Evolutionary conservation across 345 rosid genomes (phyloP).

Genomic region (Hibiscus mutabilis): DNA sequence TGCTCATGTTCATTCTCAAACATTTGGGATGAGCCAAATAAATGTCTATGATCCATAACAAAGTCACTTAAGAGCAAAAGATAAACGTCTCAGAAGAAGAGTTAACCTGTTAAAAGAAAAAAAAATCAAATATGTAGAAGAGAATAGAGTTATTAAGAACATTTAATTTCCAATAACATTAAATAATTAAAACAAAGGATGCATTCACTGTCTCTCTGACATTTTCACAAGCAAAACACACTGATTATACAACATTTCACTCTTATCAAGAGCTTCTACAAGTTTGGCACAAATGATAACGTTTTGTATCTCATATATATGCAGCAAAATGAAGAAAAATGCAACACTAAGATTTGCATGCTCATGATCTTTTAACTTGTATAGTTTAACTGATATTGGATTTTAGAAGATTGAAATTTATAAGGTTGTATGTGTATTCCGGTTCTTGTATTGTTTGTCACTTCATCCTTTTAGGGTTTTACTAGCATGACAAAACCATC

Average conservation of each 20-base stretch:
- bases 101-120: slow-evolving; percentile 39
- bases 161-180: background rate
- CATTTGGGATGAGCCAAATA: slow-evolving; percentile 41
- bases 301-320: background rate
- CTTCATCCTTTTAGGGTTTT: background rate
- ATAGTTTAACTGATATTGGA: background rate
- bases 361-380: too few relatives aligned
- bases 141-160: slow-evolving; percentile 6
- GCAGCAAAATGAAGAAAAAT: background rate
- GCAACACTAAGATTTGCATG: background rate
- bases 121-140: slow-evolving; percentile 5
- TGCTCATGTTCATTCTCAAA: slow-evolving; percentile 59
- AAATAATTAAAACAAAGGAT: background rate
- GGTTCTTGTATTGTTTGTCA: too few relatives aligned
- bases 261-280: background rate
- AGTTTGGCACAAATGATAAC: background rate
- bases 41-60: slow-evolving; percentile 65
- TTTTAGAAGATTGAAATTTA: background rate
- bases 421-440: background rate
- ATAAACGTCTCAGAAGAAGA: slow-evolving; percentile 13
- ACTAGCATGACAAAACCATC: background rate
- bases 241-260: background rate
- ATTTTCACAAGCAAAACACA: background rate
- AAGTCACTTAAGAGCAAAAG: slow-evolving; percentile 2
- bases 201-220: background rate